Evolutionary conservation across 306 rosid species (phyloP).

Genomic region (Castanea crenata): DNA sequence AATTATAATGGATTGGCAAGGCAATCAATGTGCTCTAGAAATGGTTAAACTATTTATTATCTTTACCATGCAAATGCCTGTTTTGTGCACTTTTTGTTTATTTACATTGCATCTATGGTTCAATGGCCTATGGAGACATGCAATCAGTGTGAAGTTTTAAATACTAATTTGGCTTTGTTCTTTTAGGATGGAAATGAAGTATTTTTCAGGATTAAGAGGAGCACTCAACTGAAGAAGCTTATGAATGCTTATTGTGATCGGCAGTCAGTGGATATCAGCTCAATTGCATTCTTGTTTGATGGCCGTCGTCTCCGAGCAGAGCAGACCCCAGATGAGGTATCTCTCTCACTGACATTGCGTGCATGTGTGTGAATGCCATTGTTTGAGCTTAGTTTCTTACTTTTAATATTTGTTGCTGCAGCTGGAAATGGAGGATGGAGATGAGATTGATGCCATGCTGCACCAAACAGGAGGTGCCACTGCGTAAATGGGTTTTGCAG

Average conservation of each 20-base stretch:
- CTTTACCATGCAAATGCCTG: neutral
- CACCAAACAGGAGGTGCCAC: constrained; percentile 76
- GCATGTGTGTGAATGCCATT: neutral
- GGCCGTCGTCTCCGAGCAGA: constrained; percentile 74
- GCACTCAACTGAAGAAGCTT: constrained; percentile 68
- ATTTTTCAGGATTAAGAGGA: constrained; percentile 78
- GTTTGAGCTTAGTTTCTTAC: neutral
- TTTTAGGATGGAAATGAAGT: constrained; percentile 80
- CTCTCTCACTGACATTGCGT: neutral
- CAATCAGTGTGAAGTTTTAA: neutral
- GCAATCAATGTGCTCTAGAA: neutral
- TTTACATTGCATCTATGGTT: neutral
- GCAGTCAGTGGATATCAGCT: constrained; percentile 62
- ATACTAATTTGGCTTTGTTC: neutral
- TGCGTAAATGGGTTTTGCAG: constrained; percentile 16
- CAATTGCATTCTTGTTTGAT: constrained; percentile 77
- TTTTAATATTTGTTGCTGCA: constrained; percentile 21
- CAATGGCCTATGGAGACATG: neutral
- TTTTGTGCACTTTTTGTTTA: neutral
- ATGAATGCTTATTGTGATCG: constrained; percentile 81
- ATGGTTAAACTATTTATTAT: neutral
- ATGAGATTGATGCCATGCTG: constrained; percentile 81
- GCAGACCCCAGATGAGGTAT: constrained; percentile 82
- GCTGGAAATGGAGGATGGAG: constrained; percentile 94
- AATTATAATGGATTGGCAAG: neutral